Evolutionary conservation across 768 basidiomycete species (phyloP).

Genomic region (Cyclocybe cylindracea): DNA sequence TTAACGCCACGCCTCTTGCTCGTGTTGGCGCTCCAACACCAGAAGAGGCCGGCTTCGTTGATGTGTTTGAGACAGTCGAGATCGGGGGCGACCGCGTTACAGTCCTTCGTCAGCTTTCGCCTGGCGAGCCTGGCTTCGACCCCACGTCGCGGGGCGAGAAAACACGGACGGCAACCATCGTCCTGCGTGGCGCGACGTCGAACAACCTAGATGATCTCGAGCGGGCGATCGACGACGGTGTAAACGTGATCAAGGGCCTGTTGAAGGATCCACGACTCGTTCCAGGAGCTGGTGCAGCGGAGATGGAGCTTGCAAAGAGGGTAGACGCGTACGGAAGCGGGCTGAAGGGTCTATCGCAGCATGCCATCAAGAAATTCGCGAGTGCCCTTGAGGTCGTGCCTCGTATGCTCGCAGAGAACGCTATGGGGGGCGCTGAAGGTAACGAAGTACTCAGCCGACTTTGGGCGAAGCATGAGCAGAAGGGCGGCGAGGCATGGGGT

Average conservation of each 20-base stretch:
- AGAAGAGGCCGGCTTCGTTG: constrained; percentile 93
- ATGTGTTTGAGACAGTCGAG: constrained; percentile 93
- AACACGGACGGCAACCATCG: constrained; percentile 90
- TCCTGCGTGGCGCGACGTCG: constrained; percentile 91
- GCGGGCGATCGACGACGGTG: constrained; percentile 94
- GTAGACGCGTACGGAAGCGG: constrained; percentile 87
- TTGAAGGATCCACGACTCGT: constrained; percentile 89
- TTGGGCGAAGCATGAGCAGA: constrained; percentile 87
- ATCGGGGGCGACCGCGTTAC: constrained; percentile 98
- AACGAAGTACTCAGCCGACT: constrained; percentile 89
- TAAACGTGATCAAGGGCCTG: constrained; percentile 91
- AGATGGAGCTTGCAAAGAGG: constrained; percentile 86
- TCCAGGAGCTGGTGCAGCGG: constrained; percentile 92
- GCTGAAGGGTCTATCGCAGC: constrained; percentile 89
- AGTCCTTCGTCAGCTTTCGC: constrained; percentile 81
- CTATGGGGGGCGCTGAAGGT: constrained; percentile 85
- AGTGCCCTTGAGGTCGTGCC: constrained; percentile 91
- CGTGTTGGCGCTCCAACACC: constrained; percentile 94
- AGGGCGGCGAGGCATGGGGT: constrained; percentile 74
- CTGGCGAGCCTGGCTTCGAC: constrained; percentile 67
- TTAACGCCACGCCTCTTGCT: constrained; percentile 94
- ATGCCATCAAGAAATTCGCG: constrained; percentile 89
- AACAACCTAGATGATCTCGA: constrained; percentile 96
- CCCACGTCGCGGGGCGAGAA: constrained; percentile 57
- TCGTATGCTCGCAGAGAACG: constrained; percentile 92